Evolutionary conservation across 306 rosid species (phyloP), one percentile per base, ranked within the genome.

Genomic region (Bauhinia variegata): DNA sequence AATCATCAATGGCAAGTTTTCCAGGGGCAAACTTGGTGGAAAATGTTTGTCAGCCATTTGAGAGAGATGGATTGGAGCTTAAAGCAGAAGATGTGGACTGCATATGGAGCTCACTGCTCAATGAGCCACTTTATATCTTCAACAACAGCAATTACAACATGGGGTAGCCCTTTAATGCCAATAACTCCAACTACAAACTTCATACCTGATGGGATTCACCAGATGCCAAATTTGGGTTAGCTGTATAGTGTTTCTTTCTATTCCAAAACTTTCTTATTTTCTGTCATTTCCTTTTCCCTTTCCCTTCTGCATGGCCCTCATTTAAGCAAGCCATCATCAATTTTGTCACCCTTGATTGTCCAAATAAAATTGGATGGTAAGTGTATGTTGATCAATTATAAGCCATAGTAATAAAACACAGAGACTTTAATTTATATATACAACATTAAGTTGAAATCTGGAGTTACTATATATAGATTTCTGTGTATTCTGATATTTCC

Each of bases 21-120:
- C 80, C 75, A 36, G 75, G 77, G 57, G 71, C 56, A 1, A 74
- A 77, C 57, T 73, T 63, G 48, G 74, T 74, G 60, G 82, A 77
- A 14, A 81, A 70, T 78, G 17, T 56, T 6, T 39, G 68, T 80
- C 49, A 54, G 23, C 72, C 74, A n/a, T n/a, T n/a, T n/a, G n/a
- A n/a, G n/a, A n/a, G n/a, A n/a, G n/a, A n/a, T n/a, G n/a, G n/a
- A 8, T 75, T 74, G 67, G 86, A 74, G 54, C 61, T 73, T n/a
- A 75, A 69, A 11, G 68, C 52, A 48, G 85, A 83, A 53, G 86
- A 78, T 39, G 70, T 77, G 67, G 95, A 84, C 75, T 84, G 84
- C 72, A 73, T 78, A 71, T 88, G 88, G 88, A 79, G 66, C 55
- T 86, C 74, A 53, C 68, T 86, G 6, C 72, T 83, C 47, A 73